Base-by-base conservation (phyloP, 2,329 filamentous ascomycete species). In the Metarhizium sp. region DNA sequence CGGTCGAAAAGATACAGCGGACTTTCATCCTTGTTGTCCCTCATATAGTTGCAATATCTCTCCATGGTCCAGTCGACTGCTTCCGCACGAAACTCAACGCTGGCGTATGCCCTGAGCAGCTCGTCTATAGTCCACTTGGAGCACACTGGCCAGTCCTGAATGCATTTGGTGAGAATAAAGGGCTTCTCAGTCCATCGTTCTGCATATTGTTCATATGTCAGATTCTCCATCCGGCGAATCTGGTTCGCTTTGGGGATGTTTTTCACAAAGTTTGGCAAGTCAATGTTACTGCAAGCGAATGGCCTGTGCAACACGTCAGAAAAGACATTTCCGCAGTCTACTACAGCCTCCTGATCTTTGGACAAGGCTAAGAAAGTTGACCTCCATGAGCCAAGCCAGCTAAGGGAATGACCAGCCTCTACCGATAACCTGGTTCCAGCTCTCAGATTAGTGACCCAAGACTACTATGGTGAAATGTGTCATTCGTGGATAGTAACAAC, bases 1-100 rank as follows among this genome's bases (percentile, higher is more conserved):
- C 87, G 82, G 68, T 97, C 94, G 68, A 97, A 97, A 36, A 97
- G 80, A 67, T 97, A 97, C 2, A 97, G 72, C 0, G 92, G 92
- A 59, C 88, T 92, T 71, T 97, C 94, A 61, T 97, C 92, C 18
- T 73, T 73, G 66, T 82, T 92, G 66, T 87, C 79, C 46, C 77
- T 75, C 86, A 96, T 90, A 70, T 97, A 99, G 48, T 83, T 76
- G 59, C 85, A 75, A 68, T 97, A 97, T 0, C 82, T 88, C n/a
- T 78, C 75, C 59, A 96, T 80, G 0, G 85, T 82, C 92, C 92
- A 97, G 71, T 96, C 90, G 5, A 97, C 92, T 0, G 91, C 88
- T 76, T 97, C 94, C 10, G 92, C 92, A 45, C 90, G 84, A 70
- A 97, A 96, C 52, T 81, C 78, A 2, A 86, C 78, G 51, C 85